Percentiles rank a stretch among this genome's conserved stretches.
Evolutionary conservation across 345 rosid genomes (phyloP).

Genomic region (Rhizophora mangle): DNA sequence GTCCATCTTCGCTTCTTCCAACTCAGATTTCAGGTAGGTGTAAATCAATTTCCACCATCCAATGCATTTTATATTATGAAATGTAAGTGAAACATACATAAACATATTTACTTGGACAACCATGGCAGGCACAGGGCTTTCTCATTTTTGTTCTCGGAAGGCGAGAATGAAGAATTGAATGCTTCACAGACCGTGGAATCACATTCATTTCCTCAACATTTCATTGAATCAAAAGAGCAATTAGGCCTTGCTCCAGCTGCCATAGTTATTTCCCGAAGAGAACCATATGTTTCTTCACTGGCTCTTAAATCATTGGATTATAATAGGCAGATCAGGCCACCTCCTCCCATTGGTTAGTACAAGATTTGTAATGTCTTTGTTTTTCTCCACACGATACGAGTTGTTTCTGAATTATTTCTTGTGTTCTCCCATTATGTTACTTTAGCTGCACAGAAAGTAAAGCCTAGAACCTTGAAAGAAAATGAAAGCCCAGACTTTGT

Average conservation of each 20-base stretch:
- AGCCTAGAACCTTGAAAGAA: slow-evolving; percentile 50
- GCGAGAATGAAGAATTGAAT: slow-evolving; percentile 74
- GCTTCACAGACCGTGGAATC: slow-evolving; percentile 69
- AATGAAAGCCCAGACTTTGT: slow-evolving; percentile 60
- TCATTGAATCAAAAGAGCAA: slow-evolving; percentile 55
- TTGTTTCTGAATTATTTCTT: background rate
- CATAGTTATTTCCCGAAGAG: slow-evolving; percentile 56
- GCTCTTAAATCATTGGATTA: slow-evolving; percentile 56
- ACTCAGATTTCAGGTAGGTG: slow-evolving; percentile 74
- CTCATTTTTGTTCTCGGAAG: slow-evolving; percentile 72
- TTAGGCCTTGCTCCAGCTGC: slow-evolving; percentile 87
- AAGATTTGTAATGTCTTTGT: background rate
- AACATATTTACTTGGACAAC: background rate
- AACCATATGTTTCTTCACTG: slow-evolving; percentile 48
- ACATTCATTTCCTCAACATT: slow-evolving; percentile 81
- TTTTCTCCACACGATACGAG: background rate
- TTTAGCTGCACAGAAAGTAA: slow-evolving; percentile 51
- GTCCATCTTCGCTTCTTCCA: slow-evolving; percentile 72
- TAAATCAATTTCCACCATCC: slow-evolving; percentile 3
- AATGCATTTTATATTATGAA: slow-evolving; percentile 1
- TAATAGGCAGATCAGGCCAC: slow-evolving; percentile 54
- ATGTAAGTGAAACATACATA: background rate
- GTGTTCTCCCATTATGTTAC: background rate
- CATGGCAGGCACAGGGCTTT: slow-evolving; percentile 76
- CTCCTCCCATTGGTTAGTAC: slow-evolving; percentile 55